Conservation (phyloP, 345 rosid species). For the Odontarrhena argentea region DNA sequence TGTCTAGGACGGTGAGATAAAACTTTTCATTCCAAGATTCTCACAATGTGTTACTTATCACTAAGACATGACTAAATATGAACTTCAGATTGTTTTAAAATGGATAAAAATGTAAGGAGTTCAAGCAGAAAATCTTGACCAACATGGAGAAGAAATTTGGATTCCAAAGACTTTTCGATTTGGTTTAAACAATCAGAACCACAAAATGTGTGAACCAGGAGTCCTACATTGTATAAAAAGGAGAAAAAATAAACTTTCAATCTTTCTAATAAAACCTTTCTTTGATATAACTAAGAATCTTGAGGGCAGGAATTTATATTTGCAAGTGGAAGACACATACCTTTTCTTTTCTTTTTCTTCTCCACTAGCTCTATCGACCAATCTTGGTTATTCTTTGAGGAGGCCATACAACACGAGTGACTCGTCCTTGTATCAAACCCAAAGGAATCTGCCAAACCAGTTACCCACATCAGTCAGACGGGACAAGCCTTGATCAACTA, state of each 20-base stretch:
- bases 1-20: background rate
- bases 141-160: conserved; percentile 12
- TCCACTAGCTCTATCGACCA: conserved; percentile 35
- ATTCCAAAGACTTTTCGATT: background rate
- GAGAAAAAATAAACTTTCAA: background rate
- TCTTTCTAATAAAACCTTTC: conserved; percentile 22
- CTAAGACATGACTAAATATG: background rate
- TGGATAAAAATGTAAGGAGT: background rate
- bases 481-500: conserved; percentile 14
- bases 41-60: conserved; percentile 15
- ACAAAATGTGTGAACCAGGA: background rate
- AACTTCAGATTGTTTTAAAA: background rate
- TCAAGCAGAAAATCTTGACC: conserved; percentile 8
- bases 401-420: conserved; percentile 75
- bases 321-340: conserved; percentile 23
- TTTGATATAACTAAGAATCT: background rate
- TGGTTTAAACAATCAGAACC: conserved; percentile 6
- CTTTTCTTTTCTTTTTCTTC: conserved; percentile 5
- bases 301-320: conserved; percentile 1
- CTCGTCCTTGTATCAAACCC: conserved; percentile 76
- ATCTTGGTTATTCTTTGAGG: conserved; percentile 63
- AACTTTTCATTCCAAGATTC: background rate
- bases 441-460: conserved; percentile 69
- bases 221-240: conserved; percentile 13
- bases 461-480: conserved; percentile 17